A percentile compares a stretch with the other conserved stretches of the same genome.
Conservation (phyloP, 306 rosid species). For the Fragaria iinumae region DNA sequence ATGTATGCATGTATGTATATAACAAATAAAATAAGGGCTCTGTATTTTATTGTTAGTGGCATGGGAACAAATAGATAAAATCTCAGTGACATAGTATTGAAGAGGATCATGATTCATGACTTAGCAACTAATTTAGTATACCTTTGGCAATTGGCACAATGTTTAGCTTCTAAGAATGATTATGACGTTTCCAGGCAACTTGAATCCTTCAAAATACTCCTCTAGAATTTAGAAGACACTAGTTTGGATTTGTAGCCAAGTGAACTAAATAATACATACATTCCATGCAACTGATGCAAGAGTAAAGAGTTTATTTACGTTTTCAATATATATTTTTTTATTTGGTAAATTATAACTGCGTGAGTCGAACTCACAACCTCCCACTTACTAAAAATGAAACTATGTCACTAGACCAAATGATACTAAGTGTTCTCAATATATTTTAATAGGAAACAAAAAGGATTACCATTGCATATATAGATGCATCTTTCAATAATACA, state of each 20-base stretch:
- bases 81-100: background rate
- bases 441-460: no score
- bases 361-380: no score
- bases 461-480: background rate
- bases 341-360: no score
- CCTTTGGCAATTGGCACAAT: background rate
- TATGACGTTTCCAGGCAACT: background rate
- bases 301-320: background rate
- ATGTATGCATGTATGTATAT: background rate
- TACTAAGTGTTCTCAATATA: background rate
- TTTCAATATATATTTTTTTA: no score
- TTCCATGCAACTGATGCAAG: background rate
- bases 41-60: background rate
- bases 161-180: background rate
- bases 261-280: background rate
- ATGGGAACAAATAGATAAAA: background rate
- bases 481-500: background rate
- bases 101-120: background rate
- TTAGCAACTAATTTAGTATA: background rate
- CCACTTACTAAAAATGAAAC: no score
- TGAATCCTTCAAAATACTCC: constrained; percentile 5
- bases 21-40: background rate
- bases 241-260: background rate
- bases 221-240: background rate
- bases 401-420: no score